phyloP scores from a whole-genome alignment of 176 grass and related monocot genomes.

The Dendrocalamus sinicus region DNA sequence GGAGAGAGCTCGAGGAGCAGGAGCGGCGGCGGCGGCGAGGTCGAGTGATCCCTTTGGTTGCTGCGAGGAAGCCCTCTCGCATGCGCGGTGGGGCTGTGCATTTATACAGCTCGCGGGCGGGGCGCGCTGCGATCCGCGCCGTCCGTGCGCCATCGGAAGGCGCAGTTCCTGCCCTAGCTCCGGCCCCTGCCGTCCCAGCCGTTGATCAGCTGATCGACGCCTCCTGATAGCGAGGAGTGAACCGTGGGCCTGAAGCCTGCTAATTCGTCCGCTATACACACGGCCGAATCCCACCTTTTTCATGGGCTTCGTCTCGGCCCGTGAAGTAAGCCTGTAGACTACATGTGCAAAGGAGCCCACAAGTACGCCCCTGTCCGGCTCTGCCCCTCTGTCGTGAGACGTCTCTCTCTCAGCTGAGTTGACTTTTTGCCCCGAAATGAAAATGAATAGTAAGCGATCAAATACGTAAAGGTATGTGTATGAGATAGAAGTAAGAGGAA shows the following conservation, averaged over 20 bases:
- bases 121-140: constrained; percentile 9
- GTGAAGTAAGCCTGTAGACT: neutral
- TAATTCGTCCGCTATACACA: neutral
- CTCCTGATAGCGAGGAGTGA: neutral
- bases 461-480: too few relatives aligned
- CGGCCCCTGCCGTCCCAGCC: neutral
- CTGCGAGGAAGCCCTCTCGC: neutral
- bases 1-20: neutral
- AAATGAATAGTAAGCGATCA: too few relatives aligned
- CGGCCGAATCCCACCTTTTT: neutral
- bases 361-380: too few relatives aligned
- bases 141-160: constrained; percentile 17
- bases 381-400: too few relatives aligned
- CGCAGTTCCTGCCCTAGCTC: neutral
- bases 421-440: too few relatives aligned
- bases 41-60: constrained; percentile 38
- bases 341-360: neutral
- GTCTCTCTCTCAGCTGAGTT: too few relatives aligned
- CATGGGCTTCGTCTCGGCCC: neutral
- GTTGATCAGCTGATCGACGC: constrained; percentile 28
- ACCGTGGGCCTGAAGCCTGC: neutral
- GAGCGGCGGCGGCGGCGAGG: constrained; percentile 27
- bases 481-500: too few relatives aligned
- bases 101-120: constrained; percentile 6
- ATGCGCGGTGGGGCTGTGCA: neutral